Conservation (phyloP, 345 rosid genomes). For the Camelina sativa region DNA sequence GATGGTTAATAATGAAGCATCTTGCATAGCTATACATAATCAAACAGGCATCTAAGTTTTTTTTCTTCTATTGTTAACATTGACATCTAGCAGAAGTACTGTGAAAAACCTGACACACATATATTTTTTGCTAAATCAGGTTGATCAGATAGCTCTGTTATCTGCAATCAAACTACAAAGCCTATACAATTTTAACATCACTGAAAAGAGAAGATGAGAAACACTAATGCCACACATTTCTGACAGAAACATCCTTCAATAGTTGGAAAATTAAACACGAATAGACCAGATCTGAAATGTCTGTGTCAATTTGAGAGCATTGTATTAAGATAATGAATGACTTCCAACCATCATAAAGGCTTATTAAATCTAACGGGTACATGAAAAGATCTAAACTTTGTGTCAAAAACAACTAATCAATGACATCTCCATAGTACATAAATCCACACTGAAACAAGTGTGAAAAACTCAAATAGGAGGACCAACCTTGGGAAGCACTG, state of each 20-base stretch:
- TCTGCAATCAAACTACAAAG: slow-evolving; percentile 20
- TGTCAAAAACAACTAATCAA: background rate
- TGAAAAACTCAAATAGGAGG: background rate
- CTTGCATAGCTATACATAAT: slow-evolving; percentile 14
- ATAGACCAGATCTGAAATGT: slow-evolving; percentile 31
- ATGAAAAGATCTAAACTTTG: slow-evolving; percentile 22
- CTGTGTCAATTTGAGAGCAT: slow-evolving; percentile 4
- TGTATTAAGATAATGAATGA: slow-evolving; percentile 9
- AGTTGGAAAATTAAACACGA: background rate
- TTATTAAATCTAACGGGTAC: background rate
- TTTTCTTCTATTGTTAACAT: slow-evolving; percentile 14
- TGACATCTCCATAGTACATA: background rate
- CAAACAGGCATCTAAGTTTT: background rate
- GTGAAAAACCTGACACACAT: slow-evolving; percentile 4
- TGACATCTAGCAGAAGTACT: background rate
- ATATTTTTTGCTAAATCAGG: background rate
- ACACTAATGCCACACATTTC: slow-evolving; percentile 15
- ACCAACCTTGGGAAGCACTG: slow-evolving; percentile 65
- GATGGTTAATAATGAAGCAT: background rate
- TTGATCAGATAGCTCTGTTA: background rate
- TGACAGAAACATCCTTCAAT: background rate
- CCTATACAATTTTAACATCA: slow-evolving; percentile 6
- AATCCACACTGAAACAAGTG: slow-evolving; percentile 28
- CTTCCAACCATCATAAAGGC: slow-evolving; percentile 16
- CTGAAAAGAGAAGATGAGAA: background rate